Conservation (phyloP, 148 eudicot species). For the Limonium bicolor region DNA sequence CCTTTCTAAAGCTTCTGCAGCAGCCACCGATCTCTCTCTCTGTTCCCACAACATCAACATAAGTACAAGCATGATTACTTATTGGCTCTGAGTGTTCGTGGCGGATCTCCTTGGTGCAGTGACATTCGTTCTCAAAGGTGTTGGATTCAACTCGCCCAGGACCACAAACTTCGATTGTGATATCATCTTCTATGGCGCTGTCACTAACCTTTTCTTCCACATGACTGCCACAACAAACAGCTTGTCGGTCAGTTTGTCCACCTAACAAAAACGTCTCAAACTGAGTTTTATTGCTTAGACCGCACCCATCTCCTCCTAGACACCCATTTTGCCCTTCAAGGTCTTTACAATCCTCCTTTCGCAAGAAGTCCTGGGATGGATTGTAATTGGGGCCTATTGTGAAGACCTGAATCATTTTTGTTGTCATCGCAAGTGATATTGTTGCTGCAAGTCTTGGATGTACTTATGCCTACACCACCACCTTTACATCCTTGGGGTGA, state of each 20-base stretch:
- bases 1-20: constrained; percentile 42
- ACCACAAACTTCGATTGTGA: not conserved
- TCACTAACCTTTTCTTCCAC: not conserved
- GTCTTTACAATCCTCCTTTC: constrained; percentile 2
- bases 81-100: not conserved
- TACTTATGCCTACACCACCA: no score
- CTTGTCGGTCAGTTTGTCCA: not conserved
- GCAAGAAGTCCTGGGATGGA: no score
- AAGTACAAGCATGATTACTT: not conserved
- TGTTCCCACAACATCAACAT: constrained; percentile 11
- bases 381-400: not conserved
- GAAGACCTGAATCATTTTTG: not conserved
- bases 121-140: not conserved
- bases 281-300: not conserved
- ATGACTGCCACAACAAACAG: not conserved
- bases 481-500: not conserved
- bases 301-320: not conserved
- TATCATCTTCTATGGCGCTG: no score
- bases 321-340: constrained; percentile 2
- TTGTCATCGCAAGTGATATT: not conserved
- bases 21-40: constrained; percentile 34
- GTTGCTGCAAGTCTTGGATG: not conserved
- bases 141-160: not conserved
- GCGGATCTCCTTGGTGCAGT: not conserved
- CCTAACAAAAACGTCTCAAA: no score